phyloP scores from a whole-genome alignment of 768 basidiomycete genomes.

The Tylopilus balloui region DNA sequence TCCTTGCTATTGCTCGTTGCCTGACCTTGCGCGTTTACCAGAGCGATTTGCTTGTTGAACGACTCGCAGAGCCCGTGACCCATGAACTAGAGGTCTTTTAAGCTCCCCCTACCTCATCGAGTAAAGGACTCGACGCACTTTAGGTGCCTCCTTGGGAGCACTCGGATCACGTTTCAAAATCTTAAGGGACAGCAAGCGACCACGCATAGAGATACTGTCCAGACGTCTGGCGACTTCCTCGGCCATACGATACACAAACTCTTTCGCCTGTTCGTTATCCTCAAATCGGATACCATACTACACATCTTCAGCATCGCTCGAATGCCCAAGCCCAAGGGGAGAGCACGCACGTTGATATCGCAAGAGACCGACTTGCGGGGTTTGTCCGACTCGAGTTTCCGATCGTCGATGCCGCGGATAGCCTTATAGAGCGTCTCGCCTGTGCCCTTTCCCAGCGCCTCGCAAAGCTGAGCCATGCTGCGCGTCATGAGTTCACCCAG shows the following conservation, averaged over 20 bases:
- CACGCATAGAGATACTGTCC: conserved; percentile 61
- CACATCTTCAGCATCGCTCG: conserved; percentile 1
- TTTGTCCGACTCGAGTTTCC: conserved; percentile 76
- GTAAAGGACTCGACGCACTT: conserved; percentile 45
- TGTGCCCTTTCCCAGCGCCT: conserved; percentile 70
- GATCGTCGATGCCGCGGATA: conserved; percentile 78
- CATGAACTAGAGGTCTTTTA: conserved; percentile 56
- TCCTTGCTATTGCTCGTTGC: conserved; percentile 69
- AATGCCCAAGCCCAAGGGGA: neutral
- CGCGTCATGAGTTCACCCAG: conserved; percentile 65
- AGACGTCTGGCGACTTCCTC: conserved; percentile 72
- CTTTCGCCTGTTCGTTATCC: conserved; percentile 72
- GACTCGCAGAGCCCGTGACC: conserved; percentile 85
- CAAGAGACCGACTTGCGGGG: conserved; percentile 88
- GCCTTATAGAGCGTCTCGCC: conserved; percentile 86
- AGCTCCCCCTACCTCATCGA: neutral
- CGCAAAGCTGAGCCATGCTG: conserved; percentile 61
- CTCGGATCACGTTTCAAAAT: conserved; percentile 82
- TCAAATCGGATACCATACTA: conserved; percentile 96
- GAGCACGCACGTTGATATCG: conserved; percentile 80
- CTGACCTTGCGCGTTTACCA: conserved; percentile 55
- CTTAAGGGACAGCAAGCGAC: conserved; percentile 77
- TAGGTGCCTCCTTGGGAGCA: conserved; percentile 86
- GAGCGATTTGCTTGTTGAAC: conserved; percentile 67
- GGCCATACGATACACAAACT: conserved; percentile 73